Evolutionary conservation across 1,284 basidiomycete genomes (phyloP), one percentile per base, ranked within the genome.

Genomic region (Irpex sp.): DNA sequence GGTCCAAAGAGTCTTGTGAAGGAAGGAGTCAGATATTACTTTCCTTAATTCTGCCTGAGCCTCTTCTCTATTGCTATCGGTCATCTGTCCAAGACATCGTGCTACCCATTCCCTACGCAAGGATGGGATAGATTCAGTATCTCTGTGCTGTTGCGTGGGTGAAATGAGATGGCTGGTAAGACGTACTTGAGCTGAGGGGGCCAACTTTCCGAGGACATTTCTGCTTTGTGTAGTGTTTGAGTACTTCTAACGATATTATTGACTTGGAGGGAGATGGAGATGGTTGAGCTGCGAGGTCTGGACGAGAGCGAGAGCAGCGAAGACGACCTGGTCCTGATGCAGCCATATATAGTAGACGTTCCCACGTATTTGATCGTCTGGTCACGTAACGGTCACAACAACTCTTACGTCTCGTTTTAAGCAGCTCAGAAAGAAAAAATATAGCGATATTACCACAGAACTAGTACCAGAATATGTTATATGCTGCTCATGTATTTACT

Each of bases 1-100:
- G 37, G 91, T 92, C 89, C 93, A 93, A 44, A 97, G 82, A 5
- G 91, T 85, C 74, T 92, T 87, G 71, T 85, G 83, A 67, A 82
- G 82, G 78, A 90, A 92, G 79, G 91, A 84, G 71, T 91, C 87
- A 84, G 88, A 83, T 77, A 93, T 93, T 86, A 92, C 89, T 87
- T 92, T 83, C 85, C 89, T 90, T 73, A 93, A 76, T 80, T 93
- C 92, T 70, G 88, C 83, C 71, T 91, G 88, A 13, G 90, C 92
- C 71, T 93, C 91, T 60, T 78, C 77, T 73, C 84, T 83, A 75
- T 92, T 93, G 62, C 80, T 75, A 67, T 92, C 88, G 36, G 88
- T 89, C 86, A 93, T 92, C 77, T 92, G 87, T 48, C 89, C 87
- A 21, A 93, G 79, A 74, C 91, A 93, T 76, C 85, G 86, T 69